These are phyloP conservation scores for Plasmodium fragile DNA, from an alignment of 169 alveolate species.

Conservation along the genomic window DNA sequence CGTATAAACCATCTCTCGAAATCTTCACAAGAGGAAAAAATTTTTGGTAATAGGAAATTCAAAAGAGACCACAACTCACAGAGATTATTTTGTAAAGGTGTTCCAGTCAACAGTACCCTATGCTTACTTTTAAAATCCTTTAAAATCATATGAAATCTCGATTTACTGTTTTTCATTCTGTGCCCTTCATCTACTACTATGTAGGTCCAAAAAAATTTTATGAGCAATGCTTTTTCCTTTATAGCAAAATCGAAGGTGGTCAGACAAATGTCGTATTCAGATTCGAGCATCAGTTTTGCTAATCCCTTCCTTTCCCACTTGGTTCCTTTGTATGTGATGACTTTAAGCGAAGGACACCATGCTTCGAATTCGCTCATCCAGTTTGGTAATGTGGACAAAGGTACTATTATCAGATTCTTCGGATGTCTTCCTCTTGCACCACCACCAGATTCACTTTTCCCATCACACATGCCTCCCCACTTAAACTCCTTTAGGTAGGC, in stretches of 20 bases:
- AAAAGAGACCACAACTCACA: conserved; percentile 99
- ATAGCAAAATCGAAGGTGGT: conserved; percentile 80
- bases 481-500: conserved; percentile 93
- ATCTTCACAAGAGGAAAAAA: conserved; percentile 96
- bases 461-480: not conserved
- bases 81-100: conserved; percentile 98
- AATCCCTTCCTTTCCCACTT: conserved; percentile 91
- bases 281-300: conserved; percentile 43
- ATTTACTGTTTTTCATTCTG: conserved; percentile 96
- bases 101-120: conserved; percentile 97
- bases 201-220: conserved; percentile 94
- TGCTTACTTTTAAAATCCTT: conserved; percentile 93
- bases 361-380: conserved; percentile 96
- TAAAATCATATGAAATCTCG: conserved; percentile 93
- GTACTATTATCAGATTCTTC: conserved; percentile 95
- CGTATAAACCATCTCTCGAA: conserved; percentile 96
- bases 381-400: conserved; percentile 96
- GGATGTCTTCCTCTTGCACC: not conserved
- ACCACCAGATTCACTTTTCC: not conserved
- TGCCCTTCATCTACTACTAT: conserved; percentile 99
- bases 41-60: conserved; percentile 97
- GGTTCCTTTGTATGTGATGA: conserved; percentile 96
- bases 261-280: conserved; percentile 74
- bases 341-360: conserved; percentile 96
- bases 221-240: conserved; percentile 42